Base-by-base conservation (phyloP, 371 early-diverging fungal genomes). In the Zychaea mexicana region DNA sequence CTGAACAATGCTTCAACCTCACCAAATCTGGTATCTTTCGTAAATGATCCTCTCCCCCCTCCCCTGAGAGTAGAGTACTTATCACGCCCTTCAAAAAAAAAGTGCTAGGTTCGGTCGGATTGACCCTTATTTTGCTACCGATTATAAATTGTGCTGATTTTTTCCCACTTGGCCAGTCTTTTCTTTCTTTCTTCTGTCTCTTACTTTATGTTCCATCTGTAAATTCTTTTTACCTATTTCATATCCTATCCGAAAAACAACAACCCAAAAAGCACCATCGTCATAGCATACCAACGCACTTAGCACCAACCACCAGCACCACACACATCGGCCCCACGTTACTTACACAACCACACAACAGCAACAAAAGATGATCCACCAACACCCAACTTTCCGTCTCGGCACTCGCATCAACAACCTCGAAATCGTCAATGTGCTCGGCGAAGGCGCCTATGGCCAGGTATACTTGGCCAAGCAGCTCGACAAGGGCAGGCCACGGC, bases 391-490 rank as follows among this genome's bases (percentile, higher is more conserved):
- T 7, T 60, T 70, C 15, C 70, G 59, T 33, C 45, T 67, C 45
- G 71, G 71, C 33, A 66, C 70, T n/a, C 56, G 52, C 31, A 75
- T 78, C 55, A 68, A 71, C 54, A 65, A 72, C 38, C 61, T 73
- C 54, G 72, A 73, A 54, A 66, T 81, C 30, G 62, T 72, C 28
- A 76, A 78, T 13, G 74, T 85, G 21, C 75, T 92, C 30, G 92
- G 92, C 36, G 73, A 81, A 45, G 92, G 92, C 5, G 89, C 88
- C 0, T 92, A 89, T 57, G 90, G 88, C 21, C 83, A 89, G 52
- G 91, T 92, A 33, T 90, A 87, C 65, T 71, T 76, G 52, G 81
- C 70, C 15, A 58, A 59, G 24, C 61, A 57, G 38, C 15, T 57
- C 2, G 61, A 62, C 47, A 42, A 30, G 8, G n/a, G 32, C 8